These are phyloP conservation scores for Kodamaea hsintzibuensis DNA, from an alignment of 805 yeast species.

Conservation along the genomic window DNA sequence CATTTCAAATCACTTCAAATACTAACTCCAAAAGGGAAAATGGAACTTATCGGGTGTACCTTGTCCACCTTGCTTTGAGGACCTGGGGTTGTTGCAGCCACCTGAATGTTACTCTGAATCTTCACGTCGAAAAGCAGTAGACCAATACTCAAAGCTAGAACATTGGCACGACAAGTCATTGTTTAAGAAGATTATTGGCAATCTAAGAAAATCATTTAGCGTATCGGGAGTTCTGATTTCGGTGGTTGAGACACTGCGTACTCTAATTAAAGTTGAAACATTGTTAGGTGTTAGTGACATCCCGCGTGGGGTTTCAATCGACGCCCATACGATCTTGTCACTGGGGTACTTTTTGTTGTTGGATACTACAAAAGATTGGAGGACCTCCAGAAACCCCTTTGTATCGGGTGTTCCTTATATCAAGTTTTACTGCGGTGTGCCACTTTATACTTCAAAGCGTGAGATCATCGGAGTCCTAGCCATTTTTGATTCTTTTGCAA, in stretches of 20 bases:
- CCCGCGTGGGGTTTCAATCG: constrained; percentile 59
- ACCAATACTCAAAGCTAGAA: constrained; percentile 34
- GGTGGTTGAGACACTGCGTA: constrained; percentile 49
- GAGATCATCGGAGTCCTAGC: constrained; percentile 58
- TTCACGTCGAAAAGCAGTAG: constrained; percentile 45
- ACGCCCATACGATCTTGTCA: constrained; percentile 68
- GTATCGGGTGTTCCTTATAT: constrained; percentile 62
- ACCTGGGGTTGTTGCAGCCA: constrained; percentile 51
- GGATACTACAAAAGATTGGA: constrained; percentile 72
- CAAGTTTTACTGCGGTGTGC: constrained; percentile 66
- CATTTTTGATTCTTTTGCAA: constrained; percentile 52
- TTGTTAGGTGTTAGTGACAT: constrained; percentile 50
- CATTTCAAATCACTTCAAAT: neutral
- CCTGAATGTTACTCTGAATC: constrained; percentile 59
- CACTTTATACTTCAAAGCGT: constrained; percentile 42
- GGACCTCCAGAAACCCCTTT: constrained; percentile 61
- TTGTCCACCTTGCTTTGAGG: constrained; percentile 54
- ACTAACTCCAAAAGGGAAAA: constrained; percentile 38
- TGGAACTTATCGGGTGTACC: constrained; percentile 56
- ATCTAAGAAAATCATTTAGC: constrained; percentile 42
- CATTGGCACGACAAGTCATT: constrained; percentile 49
- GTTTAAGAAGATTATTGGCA: constrained; percentile 40
- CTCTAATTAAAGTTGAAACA: constrained; percentile 50
- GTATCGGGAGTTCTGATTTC: constrained; percentile 60
- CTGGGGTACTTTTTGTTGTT: constrained; percentile 51